Conservation (phyloP, 495 filamentous ascomycete species). For the Aspergillus sclerotiicarbonarius region DNA sequence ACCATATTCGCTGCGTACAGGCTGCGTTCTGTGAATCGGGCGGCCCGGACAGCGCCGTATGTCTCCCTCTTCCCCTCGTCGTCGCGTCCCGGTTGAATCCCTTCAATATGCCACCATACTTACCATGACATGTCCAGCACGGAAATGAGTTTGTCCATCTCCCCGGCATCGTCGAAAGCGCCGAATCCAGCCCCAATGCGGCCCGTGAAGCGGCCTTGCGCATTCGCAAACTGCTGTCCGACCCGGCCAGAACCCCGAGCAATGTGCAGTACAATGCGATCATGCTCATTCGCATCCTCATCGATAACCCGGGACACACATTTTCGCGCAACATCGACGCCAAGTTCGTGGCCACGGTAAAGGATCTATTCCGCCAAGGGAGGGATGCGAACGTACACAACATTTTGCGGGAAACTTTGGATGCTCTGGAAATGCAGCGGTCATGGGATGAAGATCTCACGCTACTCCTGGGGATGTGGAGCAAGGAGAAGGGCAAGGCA, state of each 20-base stretch:
- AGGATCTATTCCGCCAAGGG: constrained; percentile 70
- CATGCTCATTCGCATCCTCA: constrained; percentile 91
- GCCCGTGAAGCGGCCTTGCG: constrained; percentile 71
- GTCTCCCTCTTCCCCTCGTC: constrained; percentile 17
- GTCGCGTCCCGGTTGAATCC: constrained; percentile 4
- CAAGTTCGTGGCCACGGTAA: constrained; percentile 73
- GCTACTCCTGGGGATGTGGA: constrained; percentile 77
- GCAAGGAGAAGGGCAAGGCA: constrained; percentile 67
- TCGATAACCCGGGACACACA: constrained; percentile 84
- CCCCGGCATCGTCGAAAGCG: constrained; percentile 90
- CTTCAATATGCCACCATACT: background rate
- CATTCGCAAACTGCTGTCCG: constrained; percentile 78
- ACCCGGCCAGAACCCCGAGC: constrained; percentile 59
- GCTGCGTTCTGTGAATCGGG: constrained; percentile 78
- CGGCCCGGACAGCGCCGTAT: constrained; percentile 60
- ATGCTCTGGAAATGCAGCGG: constrained; percentile 67
- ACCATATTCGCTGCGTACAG: constrained; percentile 29
- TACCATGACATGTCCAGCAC: constrained; percentile 29
- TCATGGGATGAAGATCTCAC: constrained; percentile 68
- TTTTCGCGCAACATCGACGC: constrained; percentile 85
- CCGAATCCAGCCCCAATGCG: constrained; percentile 85
- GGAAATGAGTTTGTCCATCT: constrained; percentile 90
- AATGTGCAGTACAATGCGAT: constrained; percentile 91
- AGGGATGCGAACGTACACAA: constrained; percentile 75
- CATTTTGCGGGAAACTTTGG: constrained; percentile 81